Base-by-base conservation (phyloP, 176 grass and related monocot species). In the Phoenix roebelenii region DNA sequence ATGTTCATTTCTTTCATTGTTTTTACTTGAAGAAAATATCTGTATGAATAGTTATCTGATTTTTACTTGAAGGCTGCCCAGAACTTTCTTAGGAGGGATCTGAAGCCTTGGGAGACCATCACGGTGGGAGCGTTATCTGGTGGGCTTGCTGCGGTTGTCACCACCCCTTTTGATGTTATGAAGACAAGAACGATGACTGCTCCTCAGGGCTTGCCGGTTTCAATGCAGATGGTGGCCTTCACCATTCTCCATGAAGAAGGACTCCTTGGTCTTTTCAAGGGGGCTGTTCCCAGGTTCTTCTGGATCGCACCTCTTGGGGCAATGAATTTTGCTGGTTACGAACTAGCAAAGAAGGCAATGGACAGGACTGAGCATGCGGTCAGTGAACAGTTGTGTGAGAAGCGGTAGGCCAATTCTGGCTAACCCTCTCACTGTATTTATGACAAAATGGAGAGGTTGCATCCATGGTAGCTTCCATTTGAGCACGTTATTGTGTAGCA, bases 101-200 rank as follows among this genome's bases (percentile, higher is more conserved):
- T 97, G 69, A 87, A 80, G 74, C 78, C 93, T 53, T 97, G 87
- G 93, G 93, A 97, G 77, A 91, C 78, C 16, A 39, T 97, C 6
- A 63, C 67, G 7, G 87, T 97, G 23, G 92, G 87, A 29, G 92
- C 87, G 20, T 57, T 97, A 51, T 97, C 93, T 23, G 93, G 93
- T 18, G 93, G 93, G 14, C 53, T 97, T 67, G 93, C 87, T 2
- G 93, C 93, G 18, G 74, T 97, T 16, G 63, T 97, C 15, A 97
- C 93, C 4, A 97, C 93, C 23, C 52, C 52, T n/a, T 54, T 54
- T 5, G 16, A 54, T 19, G 52, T 19, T 5, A 54, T 54, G 52
- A 54, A 54, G 18, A 54, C 52, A 54, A 54, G 52, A 54, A 54
- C 19, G 52, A 54, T 54, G 52, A 54, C 52, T 19, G 52, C 52